Base-by-base conservation (phyloP, 2,329 filamentous ascomycete genomes). In the Talaromyces marneffei region DNA sequence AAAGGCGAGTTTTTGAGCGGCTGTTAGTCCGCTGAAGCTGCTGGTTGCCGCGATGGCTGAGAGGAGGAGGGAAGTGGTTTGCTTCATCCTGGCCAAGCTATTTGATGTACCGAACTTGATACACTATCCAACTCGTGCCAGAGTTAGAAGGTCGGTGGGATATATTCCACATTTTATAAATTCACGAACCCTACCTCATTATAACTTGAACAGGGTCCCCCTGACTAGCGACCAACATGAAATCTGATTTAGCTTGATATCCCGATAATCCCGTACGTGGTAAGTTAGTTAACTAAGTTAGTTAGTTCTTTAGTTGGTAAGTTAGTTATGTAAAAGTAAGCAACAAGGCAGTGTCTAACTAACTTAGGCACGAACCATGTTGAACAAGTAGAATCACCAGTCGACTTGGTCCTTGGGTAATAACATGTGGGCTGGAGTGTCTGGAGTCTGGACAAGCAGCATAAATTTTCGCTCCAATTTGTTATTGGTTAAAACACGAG, bases 1-100 rank as follows among this genome's bases (percentile, higher is more conserved):
- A 64, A 71, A 71, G 9, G 69, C 68, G 35, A 57, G 55, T 27
- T 63, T 63, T 33, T 60, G 62, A 25, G 60, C 60, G 18, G 60
- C 39, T 12, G 42, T 57, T 4, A 53, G 35, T 23, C 60, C 50
- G 16, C 27, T 20, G 40, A 59, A 54, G n/a, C 50, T 37, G 27
- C 37, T 46, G 18, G 33, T 57, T 12, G 48, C 60, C 16, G 60
- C 55, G 16, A 57, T 33, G 9, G 48, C 55, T 39, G 56, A 59
- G 5, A 58, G 46, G 46, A 62, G 23, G 31, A 58, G 40, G n/a
- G 60, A 59, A 4, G 55, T 44, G 16, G 20, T n/a, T 29, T 55
- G 39, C 60, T 58, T 62, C 60, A 62, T 62, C 7, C 7, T 62
- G 48, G 33, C 8, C 9, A n/a, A 23, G 25, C 29, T 35, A n/a